Evolutionary conservation across 2,329 filamentous ascomycete species (phyloP), one percentile per base, ranked within the genome.

Genomic region (Fusarium sp.): DNA sequence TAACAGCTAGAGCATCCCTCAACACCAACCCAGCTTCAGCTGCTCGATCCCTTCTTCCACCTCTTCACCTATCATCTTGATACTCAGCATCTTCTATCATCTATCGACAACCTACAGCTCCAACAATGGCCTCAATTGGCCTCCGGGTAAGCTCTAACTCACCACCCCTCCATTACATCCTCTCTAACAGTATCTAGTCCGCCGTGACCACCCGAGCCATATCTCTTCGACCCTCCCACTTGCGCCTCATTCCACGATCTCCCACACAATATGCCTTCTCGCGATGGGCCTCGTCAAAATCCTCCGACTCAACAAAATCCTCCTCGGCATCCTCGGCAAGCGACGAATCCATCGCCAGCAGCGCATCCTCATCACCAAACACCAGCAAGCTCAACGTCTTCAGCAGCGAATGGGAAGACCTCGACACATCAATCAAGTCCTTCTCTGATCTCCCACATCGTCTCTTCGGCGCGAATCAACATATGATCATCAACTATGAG

Each of bases 401-500:
- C 39, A 78, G 76, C 53, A 76, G 79, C 37, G 80, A 82, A 55
- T 84, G 82, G 82, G 82, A 84, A 62, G 80, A 82, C 50, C 80
- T 79, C 5, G 81, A 84, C 59, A 79, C 77, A 28, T 77, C 78
- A 48, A 81, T 84, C 54, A 76, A 81, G 61, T 79, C 79, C n/a
- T 84, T 84, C 33, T 77, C 79, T n/a, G 81, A 84, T 58, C 76
- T 84, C 3, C 82, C 82, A 6, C 82, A 82, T 66, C 78, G 81
- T n/a, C 75, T 81, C 73, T 98, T 98, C 73, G 96, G 96, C 18
- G 91, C 94, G 73, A 99, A 99, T 74, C 96, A 99, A 80, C 93
- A 98, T 81, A 97, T 98, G 85, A 86, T 93, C 63, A 97, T 98
- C 77, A 97, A 98, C 77, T 90, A 93, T 77, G 94, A 98, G 78